Base-by-base conservation (phyloP, 805 yeast genomes). In the Starmera quercuum region DNA sequence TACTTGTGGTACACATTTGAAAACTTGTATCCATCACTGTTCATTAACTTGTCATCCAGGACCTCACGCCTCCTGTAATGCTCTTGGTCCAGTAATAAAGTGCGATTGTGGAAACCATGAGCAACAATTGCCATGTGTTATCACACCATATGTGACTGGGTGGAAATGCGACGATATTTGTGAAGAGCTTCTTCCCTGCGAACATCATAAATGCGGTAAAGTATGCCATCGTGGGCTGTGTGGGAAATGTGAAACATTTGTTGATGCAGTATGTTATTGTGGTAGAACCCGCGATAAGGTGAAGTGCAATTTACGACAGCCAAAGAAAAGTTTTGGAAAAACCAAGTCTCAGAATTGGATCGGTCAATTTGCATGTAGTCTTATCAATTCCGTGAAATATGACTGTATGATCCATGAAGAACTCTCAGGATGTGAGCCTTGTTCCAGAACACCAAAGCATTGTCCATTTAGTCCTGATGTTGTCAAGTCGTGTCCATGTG, bases 1-100 rank as follows among this genome's bases (percentile, higher is more conserved):
- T 51, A 68, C 84, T 1, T 87, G 97, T 61, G 69, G 71, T 32
- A 60, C 64, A 25, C 68, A 72, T 21, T 63, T 79, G 32, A 53
- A 58, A 1, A 51, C 56, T 5, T 83, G 96, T 53, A 68, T 77
- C 2, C 97, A 87, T 52, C 72, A 75, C 3, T 87, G 97, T 50
- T 58, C 83, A 1, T 59, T 76, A 4, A 67, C 70, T 12, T 87
- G 97, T 53, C 97, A 87, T 54, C 90, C 95, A 3, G 97, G 95
- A 0, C 82, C 87, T 1, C 96, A 88, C 56, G 76, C 85, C 1
- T 63, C 64, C 26, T 87, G 97, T 61, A 77, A 82, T 11, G 86
- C 95, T 2, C 58, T 81, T 52, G 86, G 90, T 0, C 90, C 94
- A 0, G 56, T 63, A 8, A 58, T 82, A 61, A 59, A 59, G 26